phyloP scores from a whole-genome alignment of 2,329 filamentous ascomycete genomes.

The Trichoderma guizhouense region DNA sequence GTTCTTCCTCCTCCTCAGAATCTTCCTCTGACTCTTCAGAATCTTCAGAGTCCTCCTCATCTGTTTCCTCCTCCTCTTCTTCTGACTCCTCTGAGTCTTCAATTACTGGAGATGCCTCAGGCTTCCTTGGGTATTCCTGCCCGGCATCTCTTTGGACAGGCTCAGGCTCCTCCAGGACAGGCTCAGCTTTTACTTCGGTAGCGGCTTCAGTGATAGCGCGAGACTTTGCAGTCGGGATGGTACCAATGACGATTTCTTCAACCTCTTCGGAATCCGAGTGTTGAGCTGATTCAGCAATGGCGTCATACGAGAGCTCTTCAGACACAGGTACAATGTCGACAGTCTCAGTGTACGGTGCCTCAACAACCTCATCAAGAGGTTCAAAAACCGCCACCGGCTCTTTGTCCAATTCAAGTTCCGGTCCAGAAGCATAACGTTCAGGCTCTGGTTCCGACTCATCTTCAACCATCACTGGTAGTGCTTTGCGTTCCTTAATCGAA shows the following conservation, averaged over 20 bases:
- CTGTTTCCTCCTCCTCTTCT: not conserved
- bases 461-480: conserved; percentile 15
- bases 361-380: not conserved
- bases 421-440: not conserved
- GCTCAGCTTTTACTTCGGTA: not conserved
- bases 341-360: not conserved
- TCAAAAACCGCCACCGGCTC: not conserved
- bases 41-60: conserved; percentile 12
- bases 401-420: not conserved
- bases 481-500: conserved; percentile 22
- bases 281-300: not conserved
- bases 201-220: not conserved
- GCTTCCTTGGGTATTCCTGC: not conserved
- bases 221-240: not conserved
- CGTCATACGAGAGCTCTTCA: not conserved
- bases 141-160: not conserved
- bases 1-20: not conserved
- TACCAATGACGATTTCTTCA: conserved; percentile 6
- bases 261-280: not conserved
- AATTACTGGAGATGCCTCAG: not conserved
- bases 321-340: not conserved
- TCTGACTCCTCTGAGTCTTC: conserved; percentile 8
- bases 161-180: not conserved
- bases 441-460: not conserved
- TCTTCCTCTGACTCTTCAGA: conserved; percentile 11